These are phyloP conservation scores for Tetracladium maxilliforme DNA, from an alignment of 2,329 filamentous ascomycete genomes.

Conservation along the genomic window DNA sequence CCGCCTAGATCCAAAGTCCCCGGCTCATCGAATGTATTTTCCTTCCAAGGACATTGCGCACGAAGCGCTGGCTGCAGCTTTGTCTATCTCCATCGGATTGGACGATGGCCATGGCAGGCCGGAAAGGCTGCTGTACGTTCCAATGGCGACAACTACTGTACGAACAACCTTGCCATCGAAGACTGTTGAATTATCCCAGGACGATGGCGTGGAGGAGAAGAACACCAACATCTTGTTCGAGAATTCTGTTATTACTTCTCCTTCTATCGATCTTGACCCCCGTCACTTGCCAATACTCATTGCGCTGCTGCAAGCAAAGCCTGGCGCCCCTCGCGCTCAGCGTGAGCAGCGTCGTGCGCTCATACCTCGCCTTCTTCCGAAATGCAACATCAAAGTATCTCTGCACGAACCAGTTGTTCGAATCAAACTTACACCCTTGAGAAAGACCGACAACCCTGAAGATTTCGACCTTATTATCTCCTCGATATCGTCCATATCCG, in stretches of 20 bases:
- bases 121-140: constrained; percentile 80
- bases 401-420: constrained; percentile 92
- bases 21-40: constrained; percentile 97
- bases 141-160: constrained; percentile 92
- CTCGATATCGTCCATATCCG: constrained; percentile 80
- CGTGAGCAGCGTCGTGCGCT: constrained; percentile 44
- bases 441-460: constrained; percentile 46
- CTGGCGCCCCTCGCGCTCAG: constrained; percentile 24
- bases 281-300: constrained; percentile 79
- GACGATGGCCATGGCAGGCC: constrained; percentile 80
- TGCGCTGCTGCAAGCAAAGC: constrained; percentile 51
- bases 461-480: constrained; percentile 95
- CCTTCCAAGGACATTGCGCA: constrained; percentile 84
- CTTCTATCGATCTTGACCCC: constrained; percentile 83
- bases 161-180: constrained; percentile 92
- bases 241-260: constrained; percentile 91
- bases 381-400: constrained; percentile 87
- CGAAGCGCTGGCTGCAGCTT: constrained; percentile 79
- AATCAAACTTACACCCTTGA: constrained; percentile 71
- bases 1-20: constrained; percentile 79
- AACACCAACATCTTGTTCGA: constrained; percentile 95
- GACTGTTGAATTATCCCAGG: constrained; percentile 65
- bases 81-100: constrained; percentile 83
- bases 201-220: constrained; percentile 62
- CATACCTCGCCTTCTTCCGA: constrained; percentile 82